These are phyloP conservation scores for Malassezia arunalokei DNA, from an alignment of 1,284 basidiomycete species.

Conservation along the genomic window DNA sequence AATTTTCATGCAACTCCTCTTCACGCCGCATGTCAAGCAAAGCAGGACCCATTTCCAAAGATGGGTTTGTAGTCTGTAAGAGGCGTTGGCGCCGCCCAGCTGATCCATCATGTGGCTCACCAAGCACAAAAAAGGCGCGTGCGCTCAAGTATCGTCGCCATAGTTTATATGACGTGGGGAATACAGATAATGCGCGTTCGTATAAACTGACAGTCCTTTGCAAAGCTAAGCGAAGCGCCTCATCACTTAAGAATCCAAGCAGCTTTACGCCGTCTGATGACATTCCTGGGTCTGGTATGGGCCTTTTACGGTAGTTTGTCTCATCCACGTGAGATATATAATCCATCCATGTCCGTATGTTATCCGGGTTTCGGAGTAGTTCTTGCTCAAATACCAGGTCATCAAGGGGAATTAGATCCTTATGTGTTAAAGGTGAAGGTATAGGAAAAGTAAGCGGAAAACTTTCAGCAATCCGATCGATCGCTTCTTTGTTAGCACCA, in stretches of 20 bases:
- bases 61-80: conserved; percentile 48
- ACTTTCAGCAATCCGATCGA: conserved; percentile 16
- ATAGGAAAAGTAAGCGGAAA: conserved; percentile 76
- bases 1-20: conserved; percentile 63
- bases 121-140: conserved; percentile 75
- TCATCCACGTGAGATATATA: conserved; percentile 71
- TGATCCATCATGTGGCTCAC: conserved; percentile 51
- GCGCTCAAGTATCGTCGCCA: conserved; percentile 85
- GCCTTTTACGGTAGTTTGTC: conserved; percentile 49
- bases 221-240: conserved; percentile 60
- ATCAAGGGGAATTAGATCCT: conserved; percentile 60
- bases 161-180: conserved; percentile 79
- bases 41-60: conserved; percentile 53
- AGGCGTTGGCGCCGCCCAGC: conserved; percentile 46
- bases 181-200: conserved; percentile 76
- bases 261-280: conserved; percentile 48
- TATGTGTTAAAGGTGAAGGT: conserved; percentile 66
- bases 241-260: conserved; percentile 56
- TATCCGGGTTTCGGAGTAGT: conserved; percentile 78
- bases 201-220: conserved; percentile 79
- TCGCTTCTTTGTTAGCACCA: background rate
- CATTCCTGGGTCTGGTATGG: conserved; percentile 41
- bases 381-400: conserved; percentile 88
- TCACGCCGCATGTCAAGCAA: conserved; percentile 28
- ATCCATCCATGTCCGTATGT: conserved; percentile 80